A percentile compares a stretch with the other conserved stretches of the same genome.
These are phyloP conservation scores for Simplicillium aogashimaense DNA, from an alignment of 2,329 filamentous ascomycete genomes.

Conservation along the genomic window DNA sequence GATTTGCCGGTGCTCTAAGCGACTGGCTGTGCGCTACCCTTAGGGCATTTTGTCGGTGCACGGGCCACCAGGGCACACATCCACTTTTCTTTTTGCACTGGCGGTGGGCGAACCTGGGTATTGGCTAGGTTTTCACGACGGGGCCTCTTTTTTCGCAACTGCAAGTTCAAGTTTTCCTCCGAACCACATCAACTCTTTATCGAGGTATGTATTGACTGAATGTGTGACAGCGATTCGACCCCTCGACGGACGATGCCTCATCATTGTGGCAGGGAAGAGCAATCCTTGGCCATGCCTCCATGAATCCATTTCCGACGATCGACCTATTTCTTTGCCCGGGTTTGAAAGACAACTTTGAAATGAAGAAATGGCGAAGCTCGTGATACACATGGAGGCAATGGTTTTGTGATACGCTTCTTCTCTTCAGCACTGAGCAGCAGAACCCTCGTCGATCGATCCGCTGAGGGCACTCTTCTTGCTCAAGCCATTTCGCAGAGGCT, in stretches of 20 bases:
- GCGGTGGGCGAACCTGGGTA: slow-evolving; percentile 1
- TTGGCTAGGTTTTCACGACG: background rate
- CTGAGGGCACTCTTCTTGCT: slow-evolving; percentile 63
- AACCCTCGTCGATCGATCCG: slow-evolving; percentile 49
- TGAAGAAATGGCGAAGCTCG: background rate
- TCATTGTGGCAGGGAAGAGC: slow-evolving; percentile 49
- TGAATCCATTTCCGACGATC: too few relatives aligned
- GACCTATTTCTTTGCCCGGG: background rate
- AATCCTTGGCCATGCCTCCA: slow-evolving; percentile 35
- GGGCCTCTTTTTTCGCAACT: slow-evolving; percentile 5
- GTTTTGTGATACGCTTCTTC: slow-evolving; percentile 50
- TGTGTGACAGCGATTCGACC: slow-evolving; percentile 19
- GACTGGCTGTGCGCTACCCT: slow-evolving; percentile 18
- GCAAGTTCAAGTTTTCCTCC: slow-evolving; percentile 9
- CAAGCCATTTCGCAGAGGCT: slow-evolving; percentile 47
- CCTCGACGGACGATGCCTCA: slow-evolving; percentile 29
- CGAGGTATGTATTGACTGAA: slow-evolving; percentile 34
- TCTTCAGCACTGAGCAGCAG: slow-evolving; percentile 58
- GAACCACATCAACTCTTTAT: slow-evolving; percentile 17
- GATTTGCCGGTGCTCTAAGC: slow-evolving; percentile 23
- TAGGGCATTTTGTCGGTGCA: slow-evolving; percentile 34
- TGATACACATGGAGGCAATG: slow-evolving; percentile 11
- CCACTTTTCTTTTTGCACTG: slow-evolving; percentile 9
- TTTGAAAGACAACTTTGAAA: slow-evolving; percentile 1
- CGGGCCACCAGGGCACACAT: slow-evolving; percentile 30